Base-by-base conservation (phyloP, 2,329 filamentous ascomycete genomes). In the Botryotinia convoluta region DNA sequence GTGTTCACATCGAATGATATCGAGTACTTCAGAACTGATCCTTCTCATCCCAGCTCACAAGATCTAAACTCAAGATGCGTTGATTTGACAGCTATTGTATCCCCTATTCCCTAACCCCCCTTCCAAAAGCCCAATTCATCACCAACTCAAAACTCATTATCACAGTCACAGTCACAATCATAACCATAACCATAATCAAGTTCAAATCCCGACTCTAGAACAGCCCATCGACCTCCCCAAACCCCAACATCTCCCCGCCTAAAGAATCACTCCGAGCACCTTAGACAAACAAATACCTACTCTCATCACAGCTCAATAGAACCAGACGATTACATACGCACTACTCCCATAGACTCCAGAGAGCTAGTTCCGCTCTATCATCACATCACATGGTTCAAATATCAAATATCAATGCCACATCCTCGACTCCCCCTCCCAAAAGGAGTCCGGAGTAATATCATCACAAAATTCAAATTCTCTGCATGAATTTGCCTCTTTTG, bases 11-110 rank as follows among this genome's bases (percentile, higher is more conserved):
- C 3, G 1, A 54, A 8, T 3, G 14, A 18, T 29, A 57, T 57
- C 1, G 14, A 18, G 14, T 18, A 18, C 10, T 18, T 29, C 0
- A 14, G 10, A 54, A 29, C 4, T n/a, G 0, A 16, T 16, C 0
- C 26, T 16, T 54, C 0, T 29, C 48, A 54, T 29, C 14, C 9
- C 51, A 8, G 8, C 14, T 18, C 14, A 8, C 14, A 57, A 57
- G 14, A 16, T 4, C 14, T 9, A 7, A 29, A 54, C 16, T n/a
- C n/a, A 0, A 29, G 16, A 18, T 9, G 7, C 1, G 16, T 57
- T 57, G 14, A 57, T 29, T 57, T 8, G n/a, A 57, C 29, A 6
- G 14, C 29, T 18, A 29, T 32, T 29, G 51, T 18, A 32, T 57
- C 18, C 14, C 29, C n/a, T 29, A 18, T 57, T 18, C 51, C 51